Percentiles rank a stretch among this genome's conserved stretches.
Evolutionary conservation across 164 flowering plant genomes (phyloP).

Genomic region (Cinnamomum micranthum): DNA sequence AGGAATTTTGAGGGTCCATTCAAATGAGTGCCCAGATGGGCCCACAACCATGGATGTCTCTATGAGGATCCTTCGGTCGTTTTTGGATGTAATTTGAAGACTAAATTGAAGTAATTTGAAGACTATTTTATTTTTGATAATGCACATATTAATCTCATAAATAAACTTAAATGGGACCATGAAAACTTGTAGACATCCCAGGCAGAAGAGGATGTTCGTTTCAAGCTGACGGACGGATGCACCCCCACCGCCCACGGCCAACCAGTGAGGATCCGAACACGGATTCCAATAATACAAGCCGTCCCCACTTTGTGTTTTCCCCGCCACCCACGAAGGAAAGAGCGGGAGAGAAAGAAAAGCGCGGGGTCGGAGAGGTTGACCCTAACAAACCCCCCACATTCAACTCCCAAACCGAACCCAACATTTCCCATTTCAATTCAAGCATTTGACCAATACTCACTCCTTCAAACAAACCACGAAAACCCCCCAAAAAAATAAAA

Average conservation of each 20-base stretch:
- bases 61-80: no score
- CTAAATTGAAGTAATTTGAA: no score
- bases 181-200: not conserved
- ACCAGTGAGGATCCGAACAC: not conserved
- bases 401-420: not conserved
- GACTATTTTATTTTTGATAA: no score
- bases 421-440: not conserved
- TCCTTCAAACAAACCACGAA: not conserved
- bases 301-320: no score
- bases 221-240: not conserved
- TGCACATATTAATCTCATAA: no score
- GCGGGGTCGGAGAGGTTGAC: not conserved
- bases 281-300: no score
- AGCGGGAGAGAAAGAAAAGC: not conserved
- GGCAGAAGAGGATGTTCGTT: not conserved
- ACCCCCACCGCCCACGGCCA: not conserved
- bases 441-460: not conserved
- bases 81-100: no score
- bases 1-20: no score
- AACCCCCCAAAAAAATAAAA: not conserved
- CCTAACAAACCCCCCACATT: not conserved
- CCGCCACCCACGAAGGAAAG: not conserved
- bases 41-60: no score
- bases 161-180: no score
- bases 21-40: no score